Base-by-base conservation (phyloP, 1,284 basidiomycete genomes). In the Tilletia caries region DNA sequence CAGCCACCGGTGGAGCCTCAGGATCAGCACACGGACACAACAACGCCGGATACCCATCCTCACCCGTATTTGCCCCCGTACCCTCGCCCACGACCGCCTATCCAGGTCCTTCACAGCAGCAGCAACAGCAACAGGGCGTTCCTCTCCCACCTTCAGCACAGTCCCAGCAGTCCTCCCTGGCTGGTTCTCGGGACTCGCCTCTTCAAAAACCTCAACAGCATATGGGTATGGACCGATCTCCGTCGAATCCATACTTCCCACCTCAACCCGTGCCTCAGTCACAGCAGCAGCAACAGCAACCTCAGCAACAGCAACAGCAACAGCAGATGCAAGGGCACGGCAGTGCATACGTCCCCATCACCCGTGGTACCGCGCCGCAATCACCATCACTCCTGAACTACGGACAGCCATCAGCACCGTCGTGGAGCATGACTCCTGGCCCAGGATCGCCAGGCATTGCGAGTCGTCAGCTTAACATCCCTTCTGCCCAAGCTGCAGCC, bases 221-320 rank as follows among this genome's bases (percentile, higher is more conserved):
- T 5, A 41, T 41, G 37, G 37, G 37, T 0, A 41, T 41, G 37
- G 15, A 41, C 37, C 37, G 37, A 41, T 41, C 37, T 15, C 37
- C 37, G 1, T 41, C 37, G 1, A 41, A 41, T 41, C 37, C 37
- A 1, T 41, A 41, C 37, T 41, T 41, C 2, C 37, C 37, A 54
- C 25, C 52, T 23, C 52, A 54, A 29, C 52, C 23, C 37, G 2
- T 41, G 27, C 52, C 20, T 25, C 52, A 27, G 1, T 23, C 3
- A 29, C 52, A 54, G 25, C 52, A 54, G 25, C 52, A 54, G 25
- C 52, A 54, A 23, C 52, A 54, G 25, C 48, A 50, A 50, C 48
- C 48, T 23, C 25, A n/a, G 20, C 52, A 25, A 54, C 52, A 54
- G 25, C 52, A 23, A 54, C 52, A 54, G 25, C 12, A 23, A 29